Conservation (phyloP, 306 rosid genomes). For the Trifolium subterraneum region DNA sequence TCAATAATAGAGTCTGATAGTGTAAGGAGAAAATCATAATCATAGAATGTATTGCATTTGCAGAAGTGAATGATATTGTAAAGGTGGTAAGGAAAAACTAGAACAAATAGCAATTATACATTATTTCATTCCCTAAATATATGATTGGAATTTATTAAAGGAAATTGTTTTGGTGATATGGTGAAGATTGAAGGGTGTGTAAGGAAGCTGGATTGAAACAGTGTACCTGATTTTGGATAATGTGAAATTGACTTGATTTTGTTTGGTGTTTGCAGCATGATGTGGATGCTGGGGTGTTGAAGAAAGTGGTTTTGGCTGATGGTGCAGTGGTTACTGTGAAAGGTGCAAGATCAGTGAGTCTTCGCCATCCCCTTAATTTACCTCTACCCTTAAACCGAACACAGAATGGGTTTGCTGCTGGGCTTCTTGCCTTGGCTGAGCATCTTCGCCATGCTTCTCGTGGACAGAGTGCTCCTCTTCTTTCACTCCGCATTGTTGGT, state of each 20-base stretch:
- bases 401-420: slow-evolving; percentile 71
- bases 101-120: neutral
- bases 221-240: slow-evolving; percentile 19
- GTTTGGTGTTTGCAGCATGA: slow-evolving; percentile 74
- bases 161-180: slow-evolving; percentile 17
- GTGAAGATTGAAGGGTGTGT: slow-evolving; percentile 1
- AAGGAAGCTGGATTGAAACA: neutral
- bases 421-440: slow-evolving; percentile 75
- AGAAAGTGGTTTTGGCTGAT: slow-evolving; percentile 89
- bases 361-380: slow-evolving; percentile 81
- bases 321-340: slow-evolving; percentile 96
- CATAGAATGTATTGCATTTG: neutral
- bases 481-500: slow-evolving; percentile 87
- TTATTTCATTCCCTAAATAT: neutral
- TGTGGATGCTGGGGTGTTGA: slow-evolving; percentile 96
- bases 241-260: slow-evolving; percentile 19
- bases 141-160: slow-evolving; percentile 8
- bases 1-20: neutral
- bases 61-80: no score
- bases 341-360: slow-evolving; percentile 94
- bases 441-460: slow-evolving; percentile 75
- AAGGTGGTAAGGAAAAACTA: no score
- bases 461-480: slow-evolving; percentile 53
- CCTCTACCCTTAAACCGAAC: slow-evolving; percentile 77
- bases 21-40: neutral